These are phyloP conservation scores for Colletotrichum sp. DNA, from an alignment of 2,329 filamentous ascomycete species.

Conservation along the genomic window DNA sequence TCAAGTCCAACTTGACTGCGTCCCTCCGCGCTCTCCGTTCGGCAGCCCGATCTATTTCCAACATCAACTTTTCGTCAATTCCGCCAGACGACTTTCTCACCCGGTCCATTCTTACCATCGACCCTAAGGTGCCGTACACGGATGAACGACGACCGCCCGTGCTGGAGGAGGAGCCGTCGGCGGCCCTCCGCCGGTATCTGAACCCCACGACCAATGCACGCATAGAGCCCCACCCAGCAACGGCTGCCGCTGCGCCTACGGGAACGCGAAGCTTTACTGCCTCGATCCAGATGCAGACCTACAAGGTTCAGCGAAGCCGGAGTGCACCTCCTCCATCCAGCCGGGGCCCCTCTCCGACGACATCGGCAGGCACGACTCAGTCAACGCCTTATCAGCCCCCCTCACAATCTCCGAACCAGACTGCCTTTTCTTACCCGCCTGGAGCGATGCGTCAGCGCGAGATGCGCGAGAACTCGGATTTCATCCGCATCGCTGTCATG, in stretches of 20 bases:
- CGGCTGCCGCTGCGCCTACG: slow-evolving; percentile 24
- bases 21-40: slow-evolving; percentile 69
- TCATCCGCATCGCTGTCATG: slow-evolving; percentile 74
- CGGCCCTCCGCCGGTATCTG: slow-evolving; percentile 70
- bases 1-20: slow-evolving; percentile 73
- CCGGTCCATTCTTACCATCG: slow-evolving; percentile 70
- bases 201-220: slow-evolving; percentile 64
- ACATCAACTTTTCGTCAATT: slow-evolving; percentile 66
- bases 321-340: slow-evolving; percentile 35
- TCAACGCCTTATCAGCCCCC: slow-evolving; percentile 31
- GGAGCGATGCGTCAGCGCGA: slow-evolving; percentile 65
- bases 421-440: slow-evolving; percentile 42
- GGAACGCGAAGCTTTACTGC: slow-evolving; percentile 57
- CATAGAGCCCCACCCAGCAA: slow-evolving; percentile 44
- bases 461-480: slow-evolving; percentile 73
- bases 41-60: slow-evolving; percentile 68
- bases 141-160: slow-evolving; percentile 70
- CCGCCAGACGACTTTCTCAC: slow-evolving; percentile 72
- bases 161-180: slow-evolving; percentile 68
- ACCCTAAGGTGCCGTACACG: slow-evolving; percentile 69
- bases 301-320: slow-evolving; percentile 61
- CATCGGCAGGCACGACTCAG: slow-evolving; percentile 34
- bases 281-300: slow-evolving; percentile 76
- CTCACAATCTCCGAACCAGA: slow-evolving; percentile 34
- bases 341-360: slow-evolving; percentile 35